These are phyloP conservation scores for Eutypella sp. DNA, from an alignment of 2,329 filamentous ascomycete species.

Conservation along the genomic window DNA sequence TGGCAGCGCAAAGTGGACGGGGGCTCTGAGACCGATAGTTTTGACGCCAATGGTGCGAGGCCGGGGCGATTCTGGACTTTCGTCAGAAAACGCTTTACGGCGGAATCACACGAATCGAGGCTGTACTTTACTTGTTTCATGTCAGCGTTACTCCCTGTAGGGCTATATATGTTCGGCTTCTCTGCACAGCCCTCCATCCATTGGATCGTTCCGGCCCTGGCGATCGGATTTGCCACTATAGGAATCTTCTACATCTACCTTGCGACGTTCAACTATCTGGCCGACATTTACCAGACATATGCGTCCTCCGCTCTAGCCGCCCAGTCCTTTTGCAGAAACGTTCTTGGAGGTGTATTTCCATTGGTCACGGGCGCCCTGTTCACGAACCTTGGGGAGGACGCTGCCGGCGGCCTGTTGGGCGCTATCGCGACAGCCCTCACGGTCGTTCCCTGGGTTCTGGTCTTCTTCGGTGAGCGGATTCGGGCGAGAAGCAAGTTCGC, in stretches of 20 bases:
- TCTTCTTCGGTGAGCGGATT: slow-evolving; percentile 74
- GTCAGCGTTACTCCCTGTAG: slow-evolving; percentile 68
- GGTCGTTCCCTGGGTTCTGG: slow-evolving; percentile 80
- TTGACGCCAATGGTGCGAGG: slow-evolving; percentile 9
- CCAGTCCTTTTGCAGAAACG: slow-evolving; percentile 80
- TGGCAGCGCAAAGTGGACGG: slow-evolving; percentile 27
- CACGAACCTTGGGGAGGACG: slow-evolving; percentile 61
- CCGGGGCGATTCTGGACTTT: slow-evolving; percentile 38
- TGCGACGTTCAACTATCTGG: slow-evolving; percentile 87
- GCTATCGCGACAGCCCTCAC: slow-evolving; percentile 65
- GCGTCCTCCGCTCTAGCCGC: slow-evolving; percentile 82
- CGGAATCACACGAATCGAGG: slow-evolving; percentile 65
- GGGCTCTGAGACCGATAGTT: slow-evolving; percentile 25
- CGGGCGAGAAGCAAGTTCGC: slow-evolving; percentile 74
- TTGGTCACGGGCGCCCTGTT: slow-evolving; percentile 73
- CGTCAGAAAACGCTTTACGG: slow-evolving; percentile 41
- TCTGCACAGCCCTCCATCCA: slow-evolving; percentile 56
- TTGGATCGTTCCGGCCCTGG: slow-evolving; percentile 69
- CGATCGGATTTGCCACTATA: slow-evolving; percentile 70
- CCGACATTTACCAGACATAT: slow-evolving; percentile 80
- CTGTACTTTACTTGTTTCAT: slow-evolving; percentile 81
- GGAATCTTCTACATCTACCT: slow-evolving; percentile 85
- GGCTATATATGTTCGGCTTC: slow-evolving; percentile 78
- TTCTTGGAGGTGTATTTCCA: slow-evolving; percentile 77
- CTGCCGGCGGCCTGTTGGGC: slow-evolving; percentile 70